These are phyloP conservation scores for Penicillium sp. DNA, from an alignment of 2,329 filamentous ascomycete genomes.

Conservation along the genomic window DNA sequence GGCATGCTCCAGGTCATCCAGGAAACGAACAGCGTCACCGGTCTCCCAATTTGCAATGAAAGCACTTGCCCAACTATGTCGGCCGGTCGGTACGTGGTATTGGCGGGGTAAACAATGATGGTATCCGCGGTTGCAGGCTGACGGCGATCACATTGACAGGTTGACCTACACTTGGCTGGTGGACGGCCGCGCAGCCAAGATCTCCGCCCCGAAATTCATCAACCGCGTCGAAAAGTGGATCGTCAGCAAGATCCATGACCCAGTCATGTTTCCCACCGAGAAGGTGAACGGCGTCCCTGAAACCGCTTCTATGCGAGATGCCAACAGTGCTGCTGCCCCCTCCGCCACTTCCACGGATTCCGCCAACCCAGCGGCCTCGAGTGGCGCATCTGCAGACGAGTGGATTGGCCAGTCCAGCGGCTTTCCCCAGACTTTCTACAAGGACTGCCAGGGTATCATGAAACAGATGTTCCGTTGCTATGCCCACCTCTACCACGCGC, in stretches of 20 bases:
- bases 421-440: constrained; percentile 86
- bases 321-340: constrained; percentile 47
- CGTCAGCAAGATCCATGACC: constrained; percentile 90
- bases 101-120: constrained; percentile 17
- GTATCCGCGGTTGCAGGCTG: constrained; percentile 18
- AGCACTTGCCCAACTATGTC: constrained; percentile 89
- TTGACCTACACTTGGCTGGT: constrained; percentile 98
- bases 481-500: constrained; percentile 95
- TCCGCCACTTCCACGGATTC: constrained; percentile 34
- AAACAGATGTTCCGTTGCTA: constrained; percentile 99
- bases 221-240: constrained; percentile 97
- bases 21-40: constrained; percentile 76
- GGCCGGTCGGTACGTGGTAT: constrained; percentile 76
- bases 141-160: constrained; percentile 51
- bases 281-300: constrained; percentile 64
- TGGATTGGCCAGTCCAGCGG: constrained; percentile 93
- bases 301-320: constrained; percentile 59
- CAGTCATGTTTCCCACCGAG: constrained; percentile 86
- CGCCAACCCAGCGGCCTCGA: constrained; percentile 57
- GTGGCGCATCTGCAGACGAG: constrained; percentile 52
- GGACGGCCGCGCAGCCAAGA: constrained; percentile 82
- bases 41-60: constrained; percentile 79
- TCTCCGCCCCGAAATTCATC: constrained; percentile 92
- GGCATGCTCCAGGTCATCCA: constrained; percentile 88
- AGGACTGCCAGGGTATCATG: constrained; percentile 91